Base-by-base conservation (phyloP, 2,329 filamentous ascomycete genomes). In the Raffaelea albimanens region DNA sequence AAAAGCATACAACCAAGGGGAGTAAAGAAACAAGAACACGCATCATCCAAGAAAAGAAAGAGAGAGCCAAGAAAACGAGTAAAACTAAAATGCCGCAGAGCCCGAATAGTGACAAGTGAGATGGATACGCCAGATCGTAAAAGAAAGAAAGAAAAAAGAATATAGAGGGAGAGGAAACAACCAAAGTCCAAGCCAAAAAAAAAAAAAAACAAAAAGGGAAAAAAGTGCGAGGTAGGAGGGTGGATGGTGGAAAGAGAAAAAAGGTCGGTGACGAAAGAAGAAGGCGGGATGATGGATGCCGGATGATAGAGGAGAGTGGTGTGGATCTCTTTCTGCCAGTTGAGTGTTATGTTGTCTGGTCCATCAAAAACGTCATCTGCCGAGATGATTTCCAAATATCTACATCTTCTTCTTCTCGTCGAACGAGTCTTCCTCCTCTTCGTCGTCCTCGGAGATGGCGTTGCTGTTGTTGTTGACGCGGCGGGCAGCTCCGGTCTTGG, bases 401-500 rank as follows among this genome's bases (percentile, higher is more conserved):
- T 34, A 34, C 9, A 34, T 34, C 31, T 34, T 34, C 31, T 34
- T 16, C 16, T 34, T 34, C 31, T 34, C 31, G 31, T 34, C 16
- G 31, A 34, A 16, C 9, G 16, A 16, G 10, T 34, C 31, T 9
- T 34, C 31, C 31, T n/a, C n/a, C n/a, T n/a, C n/a, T n/a, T n/a
- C n/a, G n/a, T n/a, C n/a, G n/a, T n/a, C n/a, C n/a, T n/a, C n/a
- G n/a, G n/a, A n/a, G n/a, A n/a, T n/a, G n/a, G n/a, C n/a, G n/a
- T n/a, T n/a, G n/a, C n/a, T n/a, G n/a, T n/a, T n/a, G n/a, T n/a
- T n/a, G n/a, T n/a, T n/a, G 31, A 34, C 31, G 31, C 31, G 10
- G 31, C n/a, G 31, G 31, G 31, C 16, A 34, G 31, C 9, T 16
- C 16, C 10, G 48, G 55, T 54, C 39, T 56, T 47, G 20, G 52